phyloP scores from a whole-genome alignment of 164 flowering plant species.

The Cinnamomum micranthum region DNA sequence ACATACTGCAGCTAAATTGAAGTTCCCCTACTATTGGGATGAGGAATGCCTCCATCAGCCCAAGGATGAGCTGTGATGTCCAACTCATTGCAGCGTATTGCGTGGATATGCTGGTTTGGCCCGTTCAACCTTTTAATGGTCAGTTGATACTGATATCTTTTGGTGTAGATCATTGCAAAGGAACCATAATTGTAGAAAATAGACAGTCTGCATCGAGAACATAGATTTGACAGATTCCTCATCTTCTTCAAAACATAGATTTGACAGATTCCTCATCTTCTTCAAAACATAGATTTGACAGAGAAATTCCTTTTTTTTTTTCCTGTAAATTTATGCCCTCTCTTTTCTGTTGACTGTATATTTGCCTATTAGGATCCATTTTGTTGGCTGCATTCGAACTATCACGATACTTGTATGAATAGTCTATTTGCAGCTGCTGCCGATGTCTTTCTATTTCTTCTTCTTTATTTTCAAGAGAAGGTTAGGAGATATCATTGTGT shows the following conservation, averaged over 20 bases:
- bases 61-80: conserved; percentile 69
- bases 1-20: conserved; percentile 78
- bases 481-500: neutral
- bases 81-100: neutral
- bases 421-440: neutral
- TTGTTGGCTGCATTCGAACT: neutral
- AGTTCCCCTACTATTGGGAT: conserved; percentile 90
- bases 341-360: neutral
- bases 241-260: no score
- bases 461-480: neutral
- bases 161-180: neutral
- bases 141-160: neutral
- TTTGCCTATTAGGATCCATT: neutral
- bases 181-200: neutral
- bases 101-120: neutral
- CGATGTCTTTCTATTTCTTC: neutral
- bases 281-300: no score
- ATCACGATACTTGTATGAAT: no score
- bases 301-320: no score
- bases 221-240: no score
- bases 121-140: neutral
- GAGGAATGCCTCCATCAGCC: conserved; percentile 52
- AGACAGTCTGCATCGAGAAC: neutral
- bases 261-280: no score
- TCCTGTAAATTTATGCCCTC: neutral